Percentiles rank a stretch among this genome's conserved stretches.
Conservation (phyloP, 371 early-diverging fungal species). For the Catenaria anguillulae region DNA sequence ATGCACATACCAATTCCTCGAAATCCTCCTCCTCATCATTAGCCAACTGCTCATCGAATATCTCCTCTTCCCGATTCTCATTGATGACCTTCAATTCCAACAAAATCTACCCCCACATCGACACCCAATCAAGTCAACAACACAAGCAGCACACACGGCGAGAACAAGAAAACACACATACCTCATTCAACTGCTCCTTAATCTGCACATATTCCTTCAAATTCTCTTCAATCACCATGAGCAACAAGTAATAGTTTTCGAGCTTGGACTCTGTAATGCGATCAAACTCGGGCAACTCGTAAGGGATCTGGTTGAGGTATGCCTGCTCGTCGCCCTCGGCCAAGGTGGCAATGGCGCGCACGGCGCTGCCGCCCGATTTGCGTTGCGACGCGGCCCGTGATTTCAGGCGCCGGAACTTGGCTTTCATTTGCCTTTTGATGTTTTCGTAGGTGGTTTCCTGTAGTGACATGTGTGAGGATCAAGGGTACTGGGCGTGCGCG, state of each 20-base stretch:
- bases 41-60: neutral
- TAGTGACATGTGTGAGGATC: too few species aligned
- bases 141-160: neutral
- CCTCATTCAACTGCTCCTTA: slow-evolving; percentile 18
- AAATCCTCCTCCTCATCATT: neutral
- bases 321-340: slow-evolving; percentile 9
- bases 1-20: neutral
- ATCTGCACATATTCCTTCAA: slow-evolving; percentile 16
- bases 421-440: slow-evolving; percentile 13
- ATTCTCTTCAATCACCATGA: slow-evolving; percentile 23
- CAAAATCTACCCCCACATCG: neutral
- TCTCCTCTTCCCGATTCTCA: neutral
- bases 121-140: too few species aligned
- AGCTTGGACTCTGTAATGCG: slow-evolving; percentile 20
- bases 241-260: slow-evolving; percentile 20
- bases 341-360: neutral
- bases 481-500: too few species aligned
- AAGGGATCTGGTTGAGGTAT: slow-evolving; percentile 22
- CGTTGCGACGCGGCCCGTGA: slow-evolving; percentile 3
- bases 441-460: slow-evolving; percentile 21
- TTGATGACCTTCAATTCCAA: neutral
- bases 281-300: slow-evolving; percentile 24
- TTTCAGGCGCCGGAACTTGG: slow-evolving; percentile 15
- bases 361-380: neutral
- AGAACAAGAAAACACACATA: neutral